Evolutionary conservation across 139 green algal species (phyloP).

Genomic region (Tetradesmus lagerheimii): DNA sequence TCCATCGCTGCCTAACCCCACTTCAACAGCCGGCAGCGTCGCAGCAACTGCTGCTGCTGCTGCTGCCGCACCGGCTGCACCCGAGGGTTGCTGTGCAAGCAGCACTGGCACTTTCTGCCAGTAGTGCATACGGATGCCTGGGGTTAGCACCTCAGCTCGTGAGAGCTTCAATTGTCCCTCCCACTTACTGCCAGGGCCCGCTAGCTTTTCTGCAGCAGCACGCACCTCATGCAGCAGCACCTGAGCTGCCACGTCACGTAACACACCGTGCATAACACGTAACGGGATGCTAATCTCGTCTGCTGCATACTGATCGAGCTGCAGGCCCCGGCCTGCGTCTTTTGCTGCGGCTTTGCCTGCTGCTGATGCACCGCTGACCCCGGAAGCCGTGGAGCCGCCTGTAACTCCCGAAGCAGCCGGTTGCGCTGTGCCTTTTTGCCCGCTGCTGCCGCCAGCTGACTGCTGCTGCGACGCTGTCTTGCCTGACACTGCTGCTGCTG

Average conservation of each 20-base stretch:
- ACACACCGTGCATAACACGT: slow-evolving; percentile 37
- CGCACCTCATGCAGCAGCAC: slow-evolving; percentile 30
- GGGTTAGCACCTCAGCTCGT: slow-evolving; percentile 26
- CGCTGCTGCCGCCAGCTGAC: neutral
- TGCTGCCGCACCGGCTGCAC: neutral
- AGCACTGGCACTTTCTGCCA: slow-evolving; percentile 36
- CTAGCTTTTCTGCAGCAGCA: slow-evolving; percentile 31
- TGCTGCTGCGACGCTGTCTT: neutral
- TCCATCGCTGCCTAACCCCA: slow-evolving; percentile 37
- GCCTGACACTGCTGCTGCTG: neutral
- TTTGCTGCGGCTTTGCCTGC: neutral
- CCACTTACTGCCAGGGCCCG: slow-evolving; percentile 26
- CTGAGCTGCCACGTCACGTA: slow-evolving; percentile 44
- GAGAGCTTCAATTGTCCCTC: slow-evolving; percentile 11
- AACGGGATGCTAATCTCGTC: slow-evolving; percentile 37
- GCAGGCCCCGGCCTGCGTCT: slow-evolving; percentile 25
- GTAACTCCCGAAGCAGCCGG: neutral
- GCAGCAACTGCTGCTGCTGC: neutral
- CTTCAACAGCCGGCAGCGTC: slow-evolving; percentile 37
- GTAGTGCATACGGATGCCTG: slow-evolving; percentile 43
- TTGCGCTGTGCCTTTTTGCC: neutral
- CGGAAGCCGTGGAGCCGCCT: neutral
- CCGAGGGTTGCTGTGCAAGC: neutral
- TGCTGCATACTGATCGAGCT: neutral
- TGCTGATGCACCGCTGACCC: neutral